Conservation (phyloP, 495 filamentous ascomycete species). For the Annulohypoxylon stygium region DNA sequence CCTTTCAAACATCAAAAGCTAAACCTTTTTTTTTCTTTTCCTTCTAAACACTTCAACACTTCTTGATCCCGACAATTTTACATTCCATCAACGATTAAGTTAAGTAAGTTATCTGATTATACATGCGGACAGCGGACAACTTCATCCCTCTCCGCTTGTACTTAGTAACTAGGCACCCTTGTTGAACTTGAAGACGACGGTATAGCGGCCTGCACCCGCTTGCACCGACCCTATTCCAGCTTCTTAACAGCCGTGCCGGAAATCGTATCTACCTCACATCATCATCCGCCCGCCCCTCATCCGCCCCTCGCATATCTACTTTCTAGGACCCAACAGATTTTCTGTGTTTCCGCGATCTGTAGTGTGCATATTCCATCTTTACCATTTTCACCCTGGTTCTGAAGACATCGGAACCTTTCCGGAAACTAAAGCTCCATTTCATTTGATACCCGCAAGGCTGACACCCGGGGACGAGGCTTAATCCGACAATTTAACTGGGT, state of each 20-base stretch:
- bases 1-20: conserved; percentile 40
- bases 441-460: conserved; percentile 48
- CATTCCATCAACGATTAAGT: conserved; percentile 29
- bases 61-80: conserved; percentile 29
- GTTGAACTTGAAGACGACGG: conserved; percentile 41
- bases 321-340: conserved; percentile 9
- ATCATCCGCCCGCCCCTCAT: conserved; percentile 43
- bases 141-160: conserved; percentile 4
- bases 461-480: conserved; percentile 47
- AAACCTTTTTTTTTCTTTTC: conserved; percentile 32
- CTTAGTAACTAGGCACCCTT: conserved; percentile 16
- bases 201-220: conserved; percentile 55
- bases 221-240: conserved; percentile 44
- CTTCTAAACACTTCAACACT: conserved; percentile 27
- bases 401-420: conserved; percentile 26
- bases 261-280: conserved; percentile 44
- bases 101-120: conserved; percentile 17
- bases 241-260: conserved; percentile 35
- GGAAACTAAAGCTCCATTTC: conserved; percentile 34
- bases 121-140: conserved; percentile 7
- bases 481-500: conserved; percentile 24
- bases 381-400: conserved; percentile 8
- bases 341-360: conserved; percentile 19
- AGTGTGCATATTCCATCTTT: conserved; percentile 7
- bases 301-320: conserved; percentile 26